These are phyloP conservation scores for Conticribra guillardii DNA, from an alignment of 108 stramenopile species.

Conservation along the genomic window DNA sequence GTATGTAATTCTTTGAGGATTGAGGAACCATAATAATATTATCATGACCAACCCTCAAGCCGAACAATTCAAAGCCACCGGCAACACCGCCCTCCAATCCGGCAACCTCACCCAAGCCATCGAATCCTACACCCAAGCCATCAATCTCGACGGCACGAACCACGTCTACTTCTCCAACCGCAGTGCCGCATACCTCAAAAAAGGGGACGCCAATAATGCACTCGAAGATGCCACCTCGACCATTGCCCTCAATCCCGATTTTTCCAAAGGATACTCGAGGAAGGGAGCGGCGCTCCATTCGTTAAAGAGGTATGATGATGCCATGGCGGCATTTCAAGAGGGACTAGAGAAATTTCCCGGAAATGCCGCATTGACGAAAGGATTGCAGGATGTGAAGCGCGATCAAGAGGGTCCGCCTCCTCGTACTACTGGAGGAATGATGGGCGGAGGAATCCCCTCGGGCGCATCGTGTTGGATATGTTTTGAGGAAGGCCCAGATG, in stretches of 20 bases:
- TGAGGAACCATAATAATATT: too few species aligned
- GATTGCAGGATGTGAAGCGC: slow-evolving; percentile 84
- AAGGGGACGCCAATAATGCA: slow-evolving; percentile 92
- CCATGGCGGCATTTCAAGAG: slow-evolving; percentile 91
- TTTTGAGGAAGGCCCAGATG: too few species aligned
- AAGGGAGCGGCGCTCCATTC: slow-evolving; percentile 96
- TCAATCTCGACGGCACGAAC: slow-evolving; percentile 90
- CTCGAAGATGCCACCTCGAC: slow-evolving; percentile 95
- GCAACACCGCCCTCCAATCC: slow-evolving; percentile 88
- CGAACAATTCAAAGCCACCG: too few species aligned
- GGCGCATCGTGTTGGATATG: too few species aligned
- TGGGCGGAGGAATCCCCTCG: too few species aligned
- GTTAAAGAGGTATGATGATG: slow-evolving; percentile 94
- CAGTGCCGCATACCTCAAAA: slow-evolving; percentile 94
- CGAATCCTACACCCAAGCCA: slow-evolving; percentile 94
- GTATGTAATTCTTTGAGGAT: too few species aligned
- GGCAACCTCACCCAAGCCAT: slow-evolving; percentile 94
- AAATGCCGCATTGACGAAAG: slow-evolving; percentile 88
- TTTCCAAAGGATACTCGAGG: slow-evolving; percentile 92
- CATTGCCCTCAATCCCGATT: slow-evolving; percentile 86
- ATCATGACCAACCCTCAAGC: too few species aligned
- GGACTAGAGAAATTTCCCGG: slow-evolving; percentile 89
- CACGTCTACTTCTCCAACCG: slow-evolving; percentile 97
- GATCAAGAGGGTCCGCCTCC: slow-evolving; percentile 80
- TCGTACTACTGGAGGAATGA: too few species aligned